A percentile compares a stretch with the other conserved stretches of the same genome.
Evolutionary conservation across 2,329 filamentous ascomycete species (phyloP).

Genomic region (Fonsecaea pedrosoi): DNA sequence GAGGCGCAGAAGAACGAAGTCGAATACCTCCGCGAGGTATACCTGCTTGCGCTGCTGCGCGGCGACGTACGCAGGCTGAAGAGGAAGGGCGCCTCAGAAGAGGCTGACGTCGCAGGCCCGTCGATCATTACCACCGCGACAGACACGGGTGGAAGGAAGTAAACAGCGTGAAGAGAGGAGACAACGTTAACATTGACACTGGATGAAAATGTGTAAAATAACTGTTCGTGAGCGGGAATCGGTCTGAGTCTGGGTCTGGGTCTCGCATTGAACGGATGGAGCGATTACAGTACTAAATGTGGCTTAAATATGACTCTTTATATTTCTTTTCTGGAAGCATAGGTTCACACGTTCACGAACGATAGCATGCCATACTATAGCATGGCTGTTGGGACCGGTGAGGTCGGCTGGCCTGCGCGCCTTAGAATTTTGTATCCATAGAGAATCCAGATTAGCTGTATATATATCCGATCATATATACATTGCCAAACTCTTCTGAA

Average conservation of each 20-base stretch:
- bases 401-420: too few species aligned
- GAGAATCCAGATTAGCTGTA: too few species aligned
- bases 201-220: neutral
- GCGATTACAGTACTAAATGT: too few species aligned
- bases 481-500: neutral
- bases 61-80: constrained; percentile 30
- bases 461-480: neutral
- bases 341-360: too few species aligned
- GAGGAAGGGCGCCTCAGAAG: constrained; percentile 13
- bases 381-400: too few species aligned
- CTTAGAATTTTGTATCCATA: too few species aligned
- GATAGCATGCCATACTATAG: too few species aligned
- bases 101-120: neutral
- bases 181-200: constrained; percentile 11
- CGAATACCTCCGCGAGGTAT: constrained; percentile 28
- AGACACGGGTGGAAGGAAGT: neutral
- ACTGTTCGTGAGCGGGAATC: neutral
- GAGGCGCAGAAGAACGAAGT: constrained; percentile 17
- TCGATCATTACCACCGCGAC: neutral
- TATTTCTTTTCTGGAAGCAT: too few species aligned
- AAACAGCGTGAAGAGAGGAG: neutral
- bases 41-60: constrained; percentile 27
- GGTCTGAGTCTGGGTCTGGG: too few species aligned
- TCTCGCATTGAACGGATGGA: too few species aligned
- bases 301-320: too few species aligned